Base-by-base conservation (phyloP, 345 rosid genomes). In the Boechera divaricarpa region DNA sequence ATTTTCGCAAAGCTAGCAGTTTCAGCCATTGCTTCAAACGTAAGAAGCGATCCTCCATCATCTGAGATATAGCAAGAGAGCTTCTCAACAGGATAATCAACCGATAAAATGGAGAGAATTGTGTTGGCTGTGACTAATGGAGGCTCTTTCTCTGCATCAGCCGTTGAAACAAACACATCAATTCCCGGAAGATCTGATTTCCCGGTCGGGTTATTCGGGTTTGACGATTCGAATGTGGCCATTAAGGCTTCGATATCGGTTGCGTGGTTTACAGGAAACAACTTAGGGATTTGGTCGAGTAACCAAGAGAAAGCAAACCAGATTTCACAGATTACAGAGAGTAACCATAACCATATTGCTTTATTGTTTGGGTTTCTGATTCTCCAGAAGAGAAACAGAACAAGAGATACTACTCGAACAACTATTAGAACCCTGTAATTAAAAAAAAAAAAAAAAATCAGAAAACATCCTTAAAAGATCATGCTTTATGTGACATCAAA, bases 231-330 rank as follows among this genome's bases (percentile, higher is more conserved):
- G 59, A 93, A 90, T 74, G 76, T 90, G 58, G 81, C 88, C 63
- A 80, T 84, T 24, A 93, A 74, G 41, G 84, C 87, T 67, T 75
- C 84, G 5, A 86, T 88, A 75, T 90, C 90, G 53, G 87, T 78
- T 49, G 38, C 69, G 52, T 93, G 94, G 73, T 83, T 83, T 35
- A 89, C 58, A 0, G 97, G 98, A 18, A 77, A 82, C 21, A 90
- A 87, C 87, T 89, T 93, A 1, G 98, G 98, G 63, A 90, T 85
- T 82, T 93, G 94, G 64, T 93, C 97, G 6, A 90, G 89, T 39
- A 93, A 70, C 98, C 98, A 93, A 62, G 93, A 88, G 83, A 90
- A 90, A 60, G 90, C 94, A 59, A 93, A 90, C 98, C 98, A 93
- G 60, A 89, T 62, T 80, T 93, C 98, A 47, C 97, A 93, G 66